A percentile compares a stretch with the other conserved stretches of the same genome.
Evolutionary conservation across 2,329 filamentous ascomycete genomes (phyloP).

Genomic region (Parascedosporium putredinis): DNA sequence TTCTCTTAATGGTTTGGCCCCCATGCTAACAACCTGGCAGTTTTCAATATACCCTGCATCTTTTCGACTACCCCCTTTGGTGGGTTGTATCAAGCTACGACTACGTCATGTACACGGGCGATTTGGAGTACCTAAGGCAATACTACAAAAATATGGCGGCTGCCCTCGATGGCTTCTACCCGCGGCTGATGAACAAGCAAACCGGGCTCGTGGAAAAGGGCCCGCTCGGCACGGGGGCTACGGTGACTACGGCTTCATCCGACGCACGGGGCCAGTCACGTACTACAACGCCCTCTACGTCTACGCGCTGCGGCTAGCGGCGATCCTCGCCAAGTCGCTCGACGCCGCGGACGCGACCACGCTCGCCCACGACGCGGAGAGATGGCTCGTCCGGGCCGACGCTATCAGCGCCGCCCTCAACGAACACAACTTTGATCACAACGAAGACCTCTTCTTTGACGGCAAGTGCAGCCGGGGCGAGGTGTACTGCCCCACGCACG

Average conservation of each 20-base stretch:
- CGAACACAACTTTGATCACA: conserved; percentile 28
- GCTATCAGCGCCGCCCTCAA: conserved; percentile 25
- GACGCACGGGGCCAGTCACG: conserved; percentile 33
- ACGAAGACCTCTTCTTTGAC: conserved; percentile 34
- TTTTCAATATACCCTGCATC: conserved; percentile 28
- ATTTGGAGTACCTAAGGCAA: conserved; percentile 26
- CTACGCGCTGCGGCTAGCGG: conserved; percentile 32
- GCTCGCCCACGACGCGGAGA: conserved; percentile 21
- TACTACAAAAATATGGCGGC: conserved; percentile 31
- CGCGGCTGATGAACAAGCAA: conserved; percentile 25
- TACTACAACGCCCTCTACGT: conserved; percentile 44
- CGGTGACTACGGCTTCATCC: conserved; percentile 42
- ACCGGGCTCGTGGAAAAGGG: conserved; percentile 32
- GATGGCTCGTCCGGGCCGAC: conserved; percentile 29
- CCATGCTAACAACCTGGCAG: too few relatives aligned
- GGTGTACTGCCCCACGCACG: conserved; percentile 25
- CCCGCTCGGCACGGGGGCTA: conserved; percentile 22
- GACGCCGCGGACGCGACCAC: conserved; percentile 5
- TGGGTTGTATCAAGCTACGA: conserved; percentile 40
- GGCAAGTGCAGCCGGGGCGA: conserved; percentile 19
- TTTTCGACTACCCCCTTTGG: conserved; percentile 44
- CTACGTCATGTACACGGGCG: conserved; percentile 38
- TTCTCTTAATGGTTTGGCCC: too few relatives aligned
- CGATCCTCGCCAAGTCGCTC: conserved; percentile 27
- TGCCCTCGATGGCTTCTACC: conserved; percentile 35